Evolutionary conservation across 202 grass and related monocot species (phyloP), one percentile per base, ranked within the genome.

Genomic region (Saccharum hybrid): DNA sequence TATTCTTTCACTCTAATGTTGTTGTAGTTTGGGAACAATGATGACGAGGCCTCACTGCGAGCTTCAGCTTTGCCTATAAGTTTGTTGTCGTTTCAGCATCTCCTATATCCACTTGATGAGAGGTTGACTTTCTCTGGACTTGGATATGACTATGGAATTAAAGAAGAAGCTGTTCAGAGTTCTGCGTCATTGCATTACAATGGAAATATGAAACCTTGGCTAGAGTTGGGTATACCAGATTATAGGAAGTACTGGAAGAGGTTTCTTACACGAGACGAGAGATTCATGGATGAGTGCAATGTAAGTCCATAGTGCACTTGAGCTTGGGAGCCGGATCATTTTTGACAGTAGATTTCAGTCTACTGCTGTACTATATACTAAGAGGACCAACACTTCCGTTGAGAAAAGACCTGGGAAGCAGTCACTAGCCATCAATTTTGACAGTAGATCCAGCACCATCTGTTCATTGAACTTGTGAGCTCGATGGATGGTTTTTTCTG

Each of bases 241-340:
- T 93, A 98, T 83, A 93, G 83, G 80, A 95, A 88, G 70, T 98
- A 91, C 74, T 98, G 92, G 92, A 94, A 89, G 75, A 92, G 87
- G 67, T 97, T 88, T 86, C 88, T 97, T 77, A 79, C 92, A 80
- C 79, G 78, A 75, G 88, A 91, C 21, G 92, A 95, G 61, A 70
- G 77, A 65, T 98, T 93, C 84, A 94, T 98, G 95, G 88, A 95
- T 30, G 95, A 98, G 60, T 98, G 95, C 89, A 98, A 98, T 91
- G 90, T 94, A 79, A 90, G 84, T 85, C 90, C 88, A 71, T 97
- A 97, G 82, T 38, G 28, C 48, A 84, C 59, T 72, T 81, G 71
- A 76, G 75, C 80, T 71, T 87, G 64, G 71, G 76, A 67, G 79
- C 39, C 76, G 26, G 71, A 87, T 61, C 30, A 41, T 60, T 81